Conservation (phyloP, 73 alveolate genomes). For the Paramecium sexaurelia region DNA sequence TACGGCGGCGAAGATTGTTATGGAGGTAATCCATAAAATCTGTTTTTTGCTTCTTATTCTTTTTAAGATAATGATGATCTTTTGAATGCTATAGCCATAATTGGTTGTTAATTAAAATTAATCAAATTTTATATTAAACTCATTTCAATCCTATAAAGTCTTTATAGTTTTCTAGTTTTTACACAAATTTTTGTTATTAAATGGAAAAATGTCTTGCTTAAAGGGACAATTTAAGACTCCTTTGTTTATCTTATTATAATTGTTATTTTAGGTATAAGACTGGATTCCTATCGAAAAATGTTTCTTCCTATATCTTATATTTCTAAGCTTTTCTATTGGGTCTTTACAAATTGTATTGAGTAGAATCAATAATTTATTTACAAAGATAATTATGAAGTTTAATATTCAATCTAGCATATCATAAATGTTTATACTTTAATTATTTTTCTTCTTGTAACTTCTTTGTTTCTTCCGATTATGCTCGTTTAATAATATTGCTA, state of each 20-base stretch:
- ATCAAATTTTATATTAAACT: background rate
- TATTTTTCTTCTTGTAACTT: background rate
- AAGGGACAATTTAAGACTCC: background rate
- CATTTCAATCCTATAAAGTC: conserved; percentile 2
- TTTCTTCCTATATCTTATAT: background rate
- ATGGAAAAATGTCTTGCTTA: conserved; percentile 28
- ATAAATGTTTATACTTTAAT: background rate
- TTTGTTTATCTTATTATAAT: background rate
- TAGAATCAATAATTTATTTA: background rate
- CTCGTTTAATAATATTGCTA: background rate
- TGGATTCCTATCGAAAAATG: conserved; percentile 27
- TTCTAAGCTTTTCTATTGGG: conserved; percentile 1
- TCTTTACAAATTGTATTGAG: background rate
- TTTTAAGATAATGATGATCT: background rate
- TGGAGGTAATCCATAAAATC: background rate
- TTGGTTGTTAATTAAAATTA: conserved; percentile 21
- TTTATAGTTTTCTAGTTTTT: background rate
- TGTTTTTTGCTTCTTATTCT: conserved; percentile 41
- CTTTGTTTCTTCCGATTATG: background rate
- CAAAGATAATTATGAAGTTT: background rate
- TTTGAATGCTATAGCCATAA: conserved; percentile 35
- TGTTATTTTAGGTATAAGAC: conserved; percentile 1
- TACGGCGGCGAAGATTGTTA: conserved; percentile 8
- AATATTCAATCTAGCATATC: background rate
- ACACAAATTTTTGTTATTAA: conserved; percentile 1